A percentile compares a stretch with the other conserved stretches of the same genome.
Conservation (phyloP, 441 rosid genomes). For the Populus hybrid region DNA sequence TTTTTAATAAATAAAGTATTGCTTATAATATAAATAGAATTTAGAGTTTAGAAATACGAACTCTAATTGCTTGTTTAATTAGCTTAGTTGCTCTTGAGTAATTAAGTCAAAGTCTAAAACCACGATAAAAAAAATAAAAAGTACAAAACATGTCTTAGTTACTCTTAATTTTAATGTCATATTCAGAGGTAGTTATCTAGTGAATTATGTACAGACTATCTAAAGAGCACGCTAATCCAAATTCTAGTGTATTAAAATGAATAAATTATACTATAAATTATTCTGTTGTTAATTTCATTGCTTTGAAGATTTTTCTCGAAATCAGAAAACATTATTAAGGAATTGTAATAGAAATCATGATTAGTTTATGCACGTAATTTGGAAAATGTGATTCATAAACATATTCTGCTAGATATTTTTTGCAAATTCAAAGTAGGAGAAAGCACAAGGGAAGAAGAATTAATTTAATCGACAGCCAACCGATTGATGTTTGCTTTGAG, state of each 20-base stretch:
- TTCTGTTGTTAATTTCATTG: background rate
- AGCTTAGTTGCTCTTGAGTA: too few relatives aligned
- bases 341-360: too few relatives aligned
- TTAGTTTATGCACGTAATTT: too few relatives aligned
- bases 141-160: background rate
- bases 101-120: too few relatives aligned
- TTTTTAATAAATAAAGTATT: background rate
- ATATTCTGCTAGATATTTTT: too few relatives aligned
- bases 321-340: too few relatives aligned
- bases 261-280: background rate
- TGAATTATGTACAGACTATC: background rate
- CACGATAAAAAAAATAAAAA: background rate
- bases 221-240: constrained; percentile 2
- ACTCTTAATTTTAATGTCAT: constrained; percentile 6
- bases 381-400: too few relatives aligned
- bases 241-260: background rate
- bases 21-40: too few relatives aligned
- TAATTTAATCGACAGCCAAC: background rate
- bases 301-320: background rate
- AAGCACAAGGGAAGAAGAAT: background rate
- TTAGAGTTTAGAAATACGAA: too few relatives aligned
- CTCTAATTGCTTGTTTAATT: background rate
- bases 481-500: too few relatives aligned
- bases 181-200: constrained; percentile 5
- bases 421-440: background rate